These are phyloP conservation scores for Novymonas esmeraldas DNA, from an alignment of 208 protist genomes.

Conservation along the genomic window DNA sequence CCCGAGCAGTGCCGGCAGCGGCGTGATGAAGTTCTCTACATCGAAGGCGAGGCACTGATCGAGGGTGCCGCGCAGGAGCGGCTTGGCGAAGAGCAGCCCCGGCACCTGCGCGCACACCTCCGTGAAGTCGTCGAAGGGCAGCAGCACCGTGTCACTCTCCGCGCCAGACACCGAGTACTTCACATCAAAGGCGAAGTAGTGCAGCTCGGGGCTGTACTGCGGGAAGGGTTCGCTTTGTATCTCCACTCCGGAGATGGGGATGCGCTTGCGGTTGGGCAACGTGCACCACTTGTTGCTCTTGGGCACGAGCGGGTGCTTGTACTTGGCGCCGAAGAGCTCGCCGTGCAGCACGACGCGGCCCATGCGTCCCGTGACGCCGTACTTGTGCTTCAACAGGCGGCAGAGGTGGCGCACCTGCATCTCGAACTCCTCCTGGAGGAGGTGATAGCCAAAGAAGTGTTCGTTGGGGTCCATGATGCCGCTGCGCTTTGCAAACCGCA, in stretches of 20 bases:
- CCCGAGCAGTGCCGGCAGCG: slow-evolving; percentile 79
- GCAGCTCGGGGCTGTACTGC: slow-evolving; percentile 90
- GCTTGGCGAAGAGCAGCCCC: slow-evolving; percentile 69
- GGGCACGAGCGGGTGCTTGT: slow-evolving; percentile 86
- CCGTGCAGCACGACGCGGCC: slow-evolving; percentile 79
- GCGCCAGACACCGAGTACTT: slow-evolving; percentile 84
- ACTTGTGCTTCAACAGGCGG: slow-evolving; percentile 77
- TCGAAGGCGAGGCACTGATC: slow-evolving; percentile 88
- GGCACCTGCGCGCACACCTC: slow-evolving; percentile 77
- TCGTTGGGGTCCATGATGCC: slow-evolving; percentile 90
- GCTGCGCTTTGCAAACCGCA: slow-evolving; percentile 84
- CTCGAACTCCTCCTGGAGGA: slow-evolving; percentile 73
- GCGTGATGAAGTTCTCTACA: slow-evolving; percentile 87
- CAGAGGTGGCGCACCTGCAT: slow-evolving; percentile 66
- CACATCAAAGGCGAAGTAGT: slow-evolving; percentile 88
- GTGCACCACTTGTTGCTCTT: slow-evolving; percentile 84
- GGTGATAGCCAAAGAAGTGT: slow-evolving; percentile 92
- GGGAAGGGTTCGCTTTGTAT: slow-evolving; percentile 87
- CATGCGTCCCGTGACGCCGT: slow-evolving; percentile 59
- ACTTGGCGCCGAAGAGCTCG: slow-evolving; percentile 88
- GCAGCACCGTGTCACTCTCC: slow-evolving; percentile 76
- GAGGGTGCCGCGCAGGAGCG: slow-evolving; percentile 81
- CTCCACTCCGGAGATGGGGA: slow-evolving; percentile 79
- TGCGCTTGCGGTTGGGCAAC: slow-evolving; percentile 76
- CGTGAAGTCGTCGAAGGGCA: slow-evolving; percentile 81